These are phyloP conservation scores for Clitoria ternatea DNA, from an alignment of 306 rosid genomes.

Conservation along the genomic window DNA sequence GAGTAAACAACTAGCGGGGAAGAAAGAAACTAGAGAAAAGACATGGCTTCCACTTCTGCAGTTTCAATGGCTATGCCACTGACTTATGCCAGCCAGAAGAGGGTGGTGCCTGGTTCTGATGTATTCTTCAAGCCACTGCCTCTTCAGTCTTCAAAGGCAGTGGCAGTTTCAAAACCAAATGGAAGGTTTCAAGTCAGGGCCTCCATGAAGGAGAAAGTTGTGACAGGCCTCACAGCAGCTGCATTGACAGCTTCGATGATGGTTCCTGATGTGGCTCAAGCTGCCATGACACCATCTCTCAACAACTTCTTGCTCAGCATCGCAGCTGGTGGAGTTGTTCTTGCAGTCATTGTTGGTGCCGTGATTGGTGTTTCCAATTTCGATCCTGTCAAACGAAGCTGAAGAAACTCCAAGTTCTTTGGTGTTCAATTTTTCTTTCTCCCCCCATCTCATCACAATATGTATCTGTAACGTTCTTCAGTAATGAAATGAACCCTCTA, in stretches of 20 bases:
- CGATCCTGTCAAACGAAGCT: slow-evolving; percentile 88
- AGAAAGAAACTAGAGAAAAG: background rate
- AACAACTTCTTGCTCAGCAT: slow-evolving; percentile 98
- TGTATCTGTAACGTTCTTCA: slow-evolving; percentile 30
- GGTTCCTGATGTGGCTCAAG: slow-evolving; percentile 87
- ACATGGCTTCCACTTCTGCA: slow-evolving; percentile 77
- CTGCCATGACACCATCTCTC: slow-evolving; percentile 82
- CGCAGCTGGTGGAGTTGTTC: slow-evolving; percentile 77
- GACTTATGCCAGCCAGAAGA: slow-evolving; percentile 45
- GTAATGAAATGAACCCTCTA: slow-evolving; percentile 27
- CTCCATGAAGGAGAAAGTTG: slow-evolving; percentile 85
- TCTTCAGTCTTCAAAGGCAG: slow-evolving; percentile 37
- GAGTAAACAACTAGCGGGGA: background rate
- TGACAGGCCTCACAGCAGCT: slow-evolving; percentile 67
- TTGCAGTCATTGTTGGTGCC: slow-evolving; percentile 57
- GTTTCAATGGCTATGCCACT: slow-evolving; percentile 74
- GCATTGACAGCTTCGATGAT: slow-evolving; percentile 75
- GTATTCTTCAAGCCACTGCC: slow-evolving; percentile 61
- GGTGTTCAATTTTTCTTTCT: background rate
- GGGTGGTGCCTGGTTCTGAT: slow-evolving; percentile 39
- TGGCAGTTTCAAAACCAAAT: slow-evolving; percentile 29
- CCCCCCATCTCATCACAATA: slow-evolving; percentile 8
- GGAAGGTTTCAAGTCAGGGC: slow-evolving; percentile 57
- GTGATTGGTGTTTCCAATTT: slow-evolving; percentile 83
- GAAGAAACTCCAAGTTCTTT: slow-evolving; percentile 25